Base-by-base conservation (phyloP, 176 grass and related monocot species). In the Tillandsia fasciculata region DNA sequence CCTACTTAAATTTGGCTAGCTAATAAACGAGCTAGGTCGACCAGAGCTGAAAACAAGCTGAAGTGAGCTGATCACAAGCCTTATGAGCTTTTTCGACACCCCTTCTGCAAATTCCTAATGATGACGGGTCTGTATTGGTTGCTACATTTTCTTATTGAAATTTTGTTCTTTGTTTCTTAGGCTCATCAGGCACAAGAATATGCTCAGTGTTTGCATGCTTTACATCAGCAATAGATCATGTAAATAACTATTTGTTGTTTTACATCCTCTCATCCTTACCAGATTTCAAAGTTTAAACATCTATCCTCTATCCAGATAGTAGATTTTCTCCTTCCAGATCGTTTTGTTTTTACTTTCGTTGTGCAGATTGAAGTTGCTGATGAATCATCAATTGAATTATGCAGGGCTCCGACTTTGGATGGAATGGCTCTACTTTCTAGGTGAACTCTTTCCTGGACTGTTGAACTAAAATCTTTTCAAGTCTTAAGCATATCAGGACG, bases 151-250 rank as follows among this genome's bases (percentile, higher is more conserved):
- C 85, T 90, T 69, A 91, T 90, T 53, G 72, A n/a, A 64, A 29
- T 53, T 77, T 67, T 97, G 65, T 29, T 42, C 33, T 42, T 42
- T 82, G 48, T 86, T 87, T 88, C 84, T 83, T 93, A 99, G 84
- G 87, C 77, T 64, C 69, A 88, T 86, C 86, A 70, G 61, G 84
- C 89, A 84, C 89, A 93, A 87, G 89, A 97, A 78, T 57, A 87
- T 90, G 84, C 84, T 86, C 89, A 93, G 61, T 93, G 82, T 83
- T 93, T 93, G 82, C 89, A 93, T 86, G 94, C 89, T 88, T 86
- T 93, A 86, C 94, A 93, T 99, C 87, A 99, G 77, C 83, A 90
- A 69, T 90, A 93, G 75, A 80, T 86, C 73, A 70, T 90, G 78
- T 91, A 88, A 88, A 75, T 79, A 58, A 69, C n/a, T 56, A 74